Percentiles rank a stretch among this genome's conserved stretches.
Conservation (phyloP, 768 basidiomycete genomes). For the Suillus variegatus region DNA sequence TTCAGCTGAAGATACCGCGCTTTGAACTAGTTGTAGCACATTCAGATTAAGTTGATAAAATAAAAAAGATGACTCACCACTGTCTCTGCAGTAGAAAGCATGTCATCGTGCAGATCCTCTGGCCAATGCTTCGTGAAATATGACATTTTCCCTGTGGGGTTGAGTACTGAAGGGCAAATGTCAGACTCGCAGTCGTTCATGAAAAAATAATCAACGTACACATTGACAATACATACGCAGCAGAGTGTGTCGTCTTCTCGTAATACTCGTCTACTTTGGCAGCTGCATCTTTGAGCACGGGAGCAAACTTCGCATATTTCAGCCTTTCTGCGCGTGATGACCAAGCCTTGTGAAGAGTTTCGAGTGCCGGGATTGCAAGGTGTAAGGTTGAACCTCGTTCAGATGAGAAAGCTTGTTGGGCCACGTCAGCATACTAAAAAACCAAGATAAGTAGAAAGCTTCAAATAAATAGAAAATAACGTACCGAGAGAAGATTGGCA, state of each 20-base stretch:
- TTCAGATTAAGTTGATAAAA: neutral
- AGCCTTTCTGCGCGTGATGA: neutral
- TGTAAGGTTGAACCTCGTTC: too few relatives aligned
- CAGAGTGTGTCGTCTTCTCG: neutral
- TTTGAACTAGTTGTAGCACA: neutral
- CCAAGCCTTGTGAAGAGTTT: neutral
- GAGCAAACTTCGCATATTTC: neutral
- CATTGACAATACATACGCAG: neutral
- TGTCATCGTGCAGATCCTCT: constrained; percentile 16
- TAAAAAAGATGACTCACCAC: constrained; percentile 13
- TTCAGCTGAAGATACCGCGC: too few relatives aligned
- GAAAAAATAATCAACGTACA: neutral
- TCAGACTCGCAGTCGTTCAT: neutral
- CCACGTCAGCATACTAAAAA: too few relatives aligned
- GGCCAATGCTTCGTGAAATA: constrained; percentile 32
- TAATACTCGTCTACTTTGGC: neutral
- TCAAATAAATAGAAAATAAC: too few relatives aligned
- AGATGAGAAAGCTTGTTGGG: too few relatives aligned
- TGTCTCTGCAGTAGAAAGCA: constrained; percentile 16
- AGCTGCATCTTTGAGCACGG: neutral
- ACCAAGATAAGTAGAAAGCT: too few relatives aligned
- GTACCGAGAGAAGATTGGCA: too few relatives aligned
- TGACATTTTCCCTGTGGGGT: constrained; percentile 23
- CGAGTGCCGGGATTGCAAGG: neutral
- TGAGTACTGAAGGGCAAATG: constrained; percentile 20